phyloP scores from a whole-genome alignment of 2,329 filamentous ascomycete species.

The Laburnicola sp. region DNA sequence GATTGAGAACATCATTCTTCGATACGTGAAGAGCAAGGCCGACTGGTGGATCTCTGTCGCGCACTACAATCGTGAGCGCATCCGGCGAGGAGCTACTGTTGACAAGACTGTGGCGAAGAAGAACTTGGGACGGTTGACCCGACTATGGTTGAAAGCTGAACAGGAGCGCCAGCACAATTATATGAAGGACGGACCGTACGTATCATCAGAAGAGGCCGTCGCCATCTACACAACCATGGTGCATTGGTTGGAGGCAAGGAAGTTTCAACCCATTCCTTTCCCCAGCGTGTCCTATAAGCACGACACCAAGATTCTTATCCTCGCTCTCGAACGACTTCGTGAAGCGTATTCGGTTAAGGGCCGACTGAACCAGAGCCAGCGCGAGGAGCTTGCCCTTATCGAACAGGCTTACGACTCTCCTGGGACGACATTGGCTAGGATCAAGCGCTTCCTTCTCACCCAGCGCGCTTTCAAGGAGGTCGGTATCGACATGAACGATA shows the following conservation, averaged over 20 bases:
- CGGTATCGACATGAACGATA: conserved; percentile 99
- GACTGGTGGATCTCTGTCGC: conserved; percentile 99
- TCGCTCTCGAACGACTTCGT: conserved; percentile 87
- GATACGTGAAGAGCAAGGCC: conserved; percentile 98
- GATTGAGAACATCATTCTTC: conserved; percentile 97
- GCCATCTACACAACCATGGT: conserved; percentile 99
- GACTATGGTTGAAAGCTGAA: conserved; percentile 96
- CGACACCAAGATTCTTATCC: conserved; percentile 96
- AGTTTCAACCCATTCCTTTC: conserved; percentile 98
- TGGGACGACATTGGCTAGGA: conserved; percentile 90
- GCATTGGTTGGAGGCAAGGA: conserved; percentile 96
- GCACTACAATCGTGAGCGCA: conserved; percentile 97
- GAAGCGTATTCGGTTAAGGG: conserved; percentile 99
- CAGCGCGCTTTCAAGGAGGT: conserved; percentile 99
- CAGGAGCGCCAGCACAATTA: conserved; percentile 99
- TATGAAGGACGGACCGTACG: conserved; percentile 98
- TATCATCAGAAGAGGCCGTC: conserved; percentile 96
- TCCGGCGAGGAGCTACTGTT: conserved; percentile 91
- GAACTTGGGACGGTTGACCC: conserved; percentile 90
- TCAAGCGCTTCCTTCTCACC: conserved; percentile 96
- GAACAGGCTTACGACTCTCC: conserved; percentile 98
- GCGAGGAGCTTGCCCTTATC: conserved; percentile 93
- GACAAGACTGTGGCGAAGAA: conserved; percentile 99
- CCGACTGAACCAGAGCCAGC: conserved; percentile 92
- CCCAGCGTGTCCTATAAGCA: conserved; percentile 99